Conservation (phyloP, 805 yeast species). For the Suhomyces emberorum region DNA sequence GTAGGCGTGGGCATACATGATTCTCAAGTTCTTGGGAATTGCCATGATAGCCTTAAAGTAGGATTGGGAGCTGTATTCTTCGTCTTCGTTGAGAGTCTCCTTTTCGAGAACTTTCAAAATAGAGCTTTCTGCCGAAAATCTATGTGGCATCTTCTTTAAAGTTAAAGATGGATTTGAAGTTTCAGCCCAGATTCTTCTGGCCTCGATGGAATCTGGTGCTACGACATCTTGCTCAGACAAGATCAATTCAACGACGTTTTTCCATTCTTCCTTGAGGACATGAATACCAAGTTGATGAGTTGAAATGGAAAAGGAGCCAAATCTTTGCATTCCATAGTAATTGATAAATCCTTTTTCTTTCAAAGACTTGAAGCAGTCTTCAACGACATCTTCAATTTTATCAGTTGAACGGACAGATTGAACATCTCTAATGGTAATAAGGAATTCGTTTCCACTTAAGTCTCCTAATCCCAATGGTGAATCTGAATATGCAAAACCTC, state of each 20-base stretch:
- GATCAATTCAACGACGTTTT: constrained; percentile 72
- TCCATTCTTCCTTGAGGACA: constrained; percentile 72
- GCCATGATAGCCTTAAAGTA: constrained; percentile 80
- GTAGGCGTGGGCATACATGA: constrained; percentile 97
- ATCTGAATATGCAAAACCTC: constrained; percentile 70
- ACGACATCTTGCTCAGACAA: constrained; percentile 84
- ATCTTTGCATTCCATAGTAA: constrained; percentile 97
- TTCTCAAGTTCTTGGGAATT: constrained; percentile 85
- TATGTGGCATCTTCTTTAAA: constrained; percentile 75
- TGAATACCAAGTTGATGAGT: constrained; percentile 83
- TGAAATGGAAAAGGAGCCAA: constrained; percentile 92
- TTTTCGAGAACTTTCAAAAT: constrained; percentile 60
- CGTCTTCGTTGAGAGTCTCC: constrained; percentile 43
- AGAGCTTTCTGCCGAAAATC: constrained; percentile 80
- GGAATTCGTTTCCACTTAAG: constrained; percentile 82
- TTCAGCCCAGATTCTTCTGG: constrained; percentile 77
- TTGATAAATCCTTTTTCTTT: constrained; percentile 77
- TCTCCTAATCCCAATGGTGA: constrained; percentile 72
- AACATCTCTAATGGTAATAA: constrained; percentile 79
- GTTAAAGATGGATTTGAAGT: constrained; percentile 66
- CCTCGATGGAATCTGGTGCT: constrained; percentile 76
- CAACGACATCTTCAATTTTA: constrained; percentile 45
- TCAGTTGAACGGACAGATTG: constrained; percentile 28
- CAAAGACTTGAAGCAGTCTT: constrained; percentile 54
- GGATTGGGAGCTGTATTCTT: constrained; percentile 46